phyloP scores from a whole-genome alignment of 257 asterid species.

The Solanum peruvianum region DNA sequence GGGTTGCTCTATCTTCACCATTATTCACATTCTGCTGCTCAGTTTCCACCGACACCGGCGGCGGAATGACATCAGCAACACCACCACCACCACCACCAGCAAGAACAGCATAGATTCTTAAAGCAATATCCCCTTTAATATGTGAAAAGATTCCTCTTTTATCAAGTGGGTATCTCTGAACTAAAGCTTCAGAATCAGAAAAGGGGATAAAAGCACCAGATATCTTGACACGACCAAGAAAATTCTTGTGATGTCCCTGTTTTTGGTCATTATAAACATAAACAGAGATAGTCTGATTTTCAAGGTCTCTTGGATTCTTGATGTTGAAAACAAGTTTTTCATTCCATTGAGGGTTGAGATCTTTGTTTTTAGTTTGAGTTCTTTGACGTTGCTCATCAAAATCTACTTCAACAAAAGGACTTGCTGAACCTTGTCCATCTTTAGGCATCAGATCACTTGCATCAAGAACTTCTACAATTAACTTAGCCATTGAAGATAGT shows the following conservation, averaged over 20 bases:
- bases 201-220: conserved; percentile 56
- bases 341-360: conserved; percentile 80
- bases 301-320: conserved; percentile 27
- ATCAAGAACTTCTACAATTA: conserved; percentile 65
- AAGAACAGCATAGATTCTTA: conserved; percentile 30
- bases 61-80: conserved; percentile 1
- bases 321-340: conserved; percentile 57
- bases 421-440: conserved; percentile 82
- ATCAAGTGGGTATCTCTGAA: conserved; percentile 79
- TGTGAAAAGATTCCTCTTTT: conserved; percentile 74
- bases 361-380: conserved; percentile 49
- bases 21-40: conserved; percentile 9
- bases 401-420: conserved; percentile 68
- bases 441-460: conserved; percentile 88
- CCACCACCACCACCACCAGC: not conserved
- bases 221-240: conserved; percentile 66
- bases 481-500: conserved; percentile 34
- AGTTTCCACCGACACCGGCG: not conserved
- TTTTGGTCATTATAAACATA: conserved; percentile 46
- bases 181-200: conserved; percentile 41
- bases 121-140: conserved; percentile 63
- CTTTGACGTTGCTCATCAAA: conserved; percentile 54
- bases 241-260: conserved; percentile 47
- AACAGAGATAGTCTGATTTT: conserved; percentile 38
- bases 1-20: not conserved